These are phyloP conservation scores for Paramecium sexaurelia DNA, from an alignment of 73 alveolate genomes.

Conservation along the genomic window DNA sequence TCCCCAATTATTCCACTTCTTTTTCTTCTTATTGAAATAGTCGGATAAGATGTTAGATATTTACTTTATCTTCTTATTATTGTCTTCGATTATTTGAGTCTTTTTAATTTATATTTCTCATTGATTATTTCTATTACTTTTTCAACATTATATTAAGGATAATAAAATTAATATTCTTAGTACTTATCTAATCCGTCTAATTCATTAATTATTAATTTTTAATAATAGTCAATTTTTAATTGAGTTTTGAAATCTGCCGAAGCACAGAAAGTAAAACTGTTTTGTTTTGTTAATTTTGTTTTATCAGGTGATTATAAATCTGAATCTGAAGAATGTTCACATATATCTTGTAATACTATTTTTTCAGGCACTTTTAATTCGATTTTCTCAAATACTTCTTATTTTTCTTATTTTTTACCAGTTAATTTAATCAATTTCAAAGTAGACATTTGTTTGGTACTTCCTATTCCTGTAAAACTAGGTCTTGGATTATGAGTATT, in stretches of 20 bases:
- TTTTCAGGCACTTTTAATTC: constrained; percentile 17
- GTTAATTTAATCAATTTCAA: neutral
- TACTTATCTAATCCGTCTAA: neutral
- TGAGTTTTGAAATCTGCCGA: neutral
- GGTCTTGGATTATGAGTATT: constrained; percentile 15
- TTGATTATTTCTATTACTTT: neutral
- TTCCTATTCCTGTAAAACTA: constrained; percentile 5
- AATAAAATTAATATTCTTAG: neutral
- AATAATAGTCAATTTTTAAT: neutral
- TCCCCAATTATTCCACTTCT: neutral
- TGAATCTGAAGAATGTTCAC: constrained; percentile 29
- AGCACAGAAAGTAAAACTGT: neutral
- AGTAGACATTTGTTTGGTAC: neutral
- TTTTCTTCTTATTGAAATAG: neutral
- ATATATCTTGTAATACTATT: neutral
- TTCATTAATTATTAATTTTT: neutral
- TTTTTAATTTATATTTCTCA: neutral
- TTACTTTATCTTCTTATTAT: neutral
- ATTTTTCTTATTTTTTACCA: neutral
- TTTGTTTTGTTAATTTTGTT: neutral
- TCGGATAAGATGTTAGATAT: neutral
- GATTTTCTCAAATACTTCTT: neutral
- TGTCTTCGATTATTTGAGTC: neutral
- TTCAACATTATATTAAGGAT: constrained; percentile 12
- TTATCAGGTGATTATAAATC: constrained; percentile 15